Evolutionary conservation across 1,284 basidiomycete species (phyloP).

Genomic region (Melampsora americana): DNA sequence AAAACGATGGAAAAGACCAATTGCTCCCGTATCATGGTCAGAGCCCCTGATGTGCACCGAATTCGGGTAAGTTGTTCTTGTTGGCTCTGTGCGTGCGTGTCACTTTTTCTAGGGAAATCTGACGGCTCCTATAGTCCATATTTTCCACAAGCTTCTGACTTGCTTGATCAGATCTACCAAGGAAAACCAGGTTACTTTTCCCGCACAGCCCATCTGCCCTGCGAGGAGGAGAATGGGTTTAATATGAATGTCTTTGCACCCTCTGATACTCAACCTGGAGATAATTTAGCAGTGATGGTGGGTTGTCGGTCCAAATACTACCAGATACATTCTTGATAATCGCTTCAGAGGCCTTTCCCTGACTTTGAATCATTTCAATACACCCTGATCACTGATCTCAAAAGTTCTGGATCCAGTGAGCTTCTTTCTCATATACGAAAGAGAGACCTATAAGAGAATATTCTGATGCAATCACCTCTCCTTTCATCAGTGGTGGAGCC

Average conservation of each 20-base stretch:
- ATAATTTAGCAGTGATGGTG: conserved; percentile 28
- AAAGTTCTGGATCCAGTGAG: neutral
- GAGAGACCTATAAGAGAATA: too few species aligned
- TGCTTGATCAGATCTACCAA: neutral
- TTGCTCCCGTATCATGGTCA: conserved; percentile 21
- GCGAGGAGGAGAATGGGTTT: conserved; percentile 22
- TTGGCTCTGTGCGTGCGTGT: neutral
- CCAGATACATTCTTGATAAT: too few species aligned
- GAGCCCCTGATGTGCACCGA: conserved; percentile 18
- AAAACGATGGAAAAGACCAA: conserved; percentile 23
- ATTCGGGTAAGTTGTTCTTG: conserved; percentile 18
- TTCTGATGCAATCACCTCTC: too few species aligned
- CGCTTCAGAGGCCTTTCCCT: neutral
- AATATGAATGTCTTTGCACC: conserved; percentile 27
- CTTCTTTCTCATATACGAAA: neutral
- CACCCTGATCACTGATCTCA: neutral
- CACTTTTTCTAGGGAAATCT: neutral
- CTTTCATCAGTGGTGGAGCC: neutral
- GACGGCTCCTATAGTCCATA: neutral
- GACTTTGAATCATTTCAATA: neutral
- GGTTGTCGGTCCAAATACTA: neutral
- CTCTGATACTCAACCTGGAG: neutral
- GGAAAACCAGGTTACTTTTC: neutral
- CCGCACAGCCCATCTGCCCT: neutral
- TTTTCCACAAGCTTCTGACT: neutral